Evolutionary conservation across 1,284 basidiomycete species (phyloP), one percentile per base, ranked within the genome.

Genomic region (Xanthoconium separans): DNA sequence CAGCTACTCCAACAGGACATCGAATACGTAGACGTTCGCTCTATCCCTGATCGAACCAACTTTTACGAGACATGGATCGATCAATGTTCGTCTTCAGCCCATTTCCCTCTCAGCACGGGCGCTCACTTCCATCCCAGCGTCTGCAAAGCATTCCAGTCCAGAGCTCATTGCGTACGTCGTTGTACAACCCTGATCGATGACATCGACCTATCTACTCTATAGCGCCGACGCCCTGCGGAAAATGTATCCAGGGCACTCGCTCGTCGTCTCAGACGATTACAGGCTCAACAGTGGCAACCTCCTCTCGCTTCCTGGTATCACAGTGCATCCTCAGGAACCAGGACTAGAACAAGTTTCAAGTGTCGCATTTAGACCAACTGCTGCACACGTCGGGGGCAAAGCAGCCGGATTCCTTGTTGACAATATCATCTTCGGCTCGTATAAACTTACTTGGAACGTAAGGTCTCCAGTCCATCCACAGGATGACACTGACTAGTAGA

Each of bases 381-480:
- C 77, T 1, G 75, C 79, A 29, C 74, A 68, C 33, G 48, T 71
- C n/a, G 75, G 44, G 2, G 57, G 76, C 1, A 57, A 70, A 11
- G 55, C 77, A 4, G 74, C 79, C 4, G 88, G 88, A 22, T 58
- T 78, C 11, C 72, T 90, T 16, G 58, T 75, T 6, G 79, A 87
- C 44, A 58, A 63, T 4, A 69, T 86, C 44, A 73, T 79, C 50
- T 79, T 80, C 57, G 85, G 83, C 18, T 73, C 75, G 4, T 85
- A 86, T 65, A 72, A 70, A 24, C 59, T 84, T 3, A 70, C 74
- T 8, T 90, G 86, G 86, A 75, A 82, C 57, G 86, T 84, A 63
- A 64, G 77, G 64, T 5, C 42, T 6, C 37, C 18, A 6, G 8
- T n/a, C 16, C 45, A 10, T 27, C 22, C 36, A 6, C 44, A 12